Evolutionary conservation across 2,329 filamentous ascomycete genomes (phyloP).

Genomic region (Sphaerulina vaccinii): DNA sequence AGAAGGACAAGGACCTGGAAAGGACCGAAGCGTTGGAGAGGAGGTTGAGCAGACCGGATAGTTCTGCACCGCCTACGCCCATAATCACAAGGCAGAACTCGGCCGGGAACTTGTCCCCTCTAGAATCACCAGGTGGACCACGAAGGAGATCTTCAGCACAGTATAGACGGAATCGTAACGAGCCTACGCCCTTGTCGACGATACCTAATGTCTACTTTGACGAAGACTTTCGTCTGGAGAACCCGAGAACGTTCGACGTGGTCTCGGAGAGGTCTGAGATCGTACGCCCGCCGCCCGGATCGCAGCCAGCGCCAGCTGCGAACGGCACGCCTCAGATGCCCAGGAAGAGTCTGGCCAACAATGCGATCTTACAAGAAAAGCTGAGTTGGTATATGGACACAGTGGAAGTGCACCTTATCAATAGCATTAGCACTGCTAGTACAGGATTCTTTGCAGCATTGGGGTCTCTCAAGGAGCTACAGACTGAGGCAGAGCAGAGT

Average conservation of each 20-base stretch:
- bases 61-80: conserved; percentile 37
- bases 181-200: conserved; percentile 81
- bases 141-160: conserved; percentile 52
- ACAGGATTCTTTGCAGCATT: conserved; percentile 95
- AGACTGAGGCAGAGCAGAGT: conserved; percentile 88
- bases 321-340: conserved; percentile 55
- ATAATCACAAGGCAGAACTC: conserved; percentile 42
- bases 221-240: conserved; percentile 90
- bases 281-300: conserved; percentile 65
- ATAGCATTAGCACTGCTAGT: conserved; percentile 91
- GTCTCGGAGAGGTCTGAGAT: conserved; percentile 96
- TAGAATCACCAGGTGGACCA: conserved; percentile 47
- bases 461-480: conserved; percentile 84
- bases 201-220: conserved; percentile 95
- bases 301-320: conserved; percentile 51
- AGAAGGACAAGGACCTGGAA: conserved; percentile 45
- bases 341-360: conserved; percentile 87
- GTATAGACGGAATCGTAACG: conserved; percentile 62
- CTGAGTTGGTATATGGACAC: conserved; percentile 99
- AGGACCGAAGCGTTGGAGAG: conserved; percentile 50
- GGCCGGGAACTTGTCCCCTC: conserved; percentile 44
- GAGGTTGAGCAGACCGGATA: conserved; percentile 37
- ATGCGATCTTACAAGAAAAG: conserved; percentile 96
- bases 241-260: conserved; percentile 92
- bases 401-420: conserved; percentile 93